Evolutionary conservation across 192 early-diverging fungal species (phyloP), one percentile per base, ranked within the genome.

Genomic region (Coemansia sp.): DNA sequence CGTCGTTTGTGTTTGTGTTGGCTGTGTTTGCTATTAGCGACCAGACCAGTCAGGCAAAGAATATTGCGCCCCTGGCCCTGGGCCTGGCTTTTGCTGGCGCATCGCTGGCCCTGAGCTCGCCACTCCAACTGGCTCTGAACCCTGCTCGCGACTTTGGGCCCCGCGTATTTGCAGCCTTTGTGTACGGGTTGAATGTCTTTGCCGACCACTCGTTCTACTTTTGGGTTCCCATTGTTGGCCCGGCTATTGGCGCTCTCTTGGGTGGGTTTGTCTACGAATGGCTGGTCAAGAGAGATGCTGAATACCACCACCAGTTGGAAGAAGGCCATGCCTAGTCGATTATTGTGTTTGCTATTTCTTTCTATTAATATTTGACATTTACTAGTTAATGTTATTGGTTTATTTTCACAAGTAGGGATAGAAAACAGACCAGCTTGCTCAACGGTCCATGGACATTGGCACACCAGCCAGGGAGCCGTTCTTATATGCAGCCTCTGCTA

Each of bases 121-220:
- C 82, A 52, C 78, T 87, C 14, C 74, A 68, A 12, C 74, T 85
- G 53, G 83, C 82, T 21, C 55, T 90, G 9, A 92, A 92, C 49
- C 87, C 86, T 30, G 90, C 90, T 1, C 83, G 90, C 66, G 90
- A 92, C 73, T 80, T 90, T 76, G 90, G 86, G 7, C 88, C 89
- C 9, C 85, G 90, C 30, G 64, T 88, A 16, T 90, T 89, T 64
- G 83, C 86, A 9, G 71, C 83, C 5, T 52, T 88, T 22, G 78
- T 74, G 38, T 92, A 86, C 73, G 88, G 88, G 28, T 14, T 72
- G 14, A 74, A 74, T 8, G 87, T 85, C 8, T 89, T 91, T 68
- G 61, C 84, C 26, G 81, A 83, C 23, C 60, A 62, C 60, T 57
- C 76, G 30, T 86, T 83, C 69, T 91, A 89, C 67, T 83, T 84